Evolutionary conservation across 139 green algal genomes (phyloP), one percentile per base, ranked within the genome.

Genomic region (Auxenochlorella pyrenoidosa): DNA sequence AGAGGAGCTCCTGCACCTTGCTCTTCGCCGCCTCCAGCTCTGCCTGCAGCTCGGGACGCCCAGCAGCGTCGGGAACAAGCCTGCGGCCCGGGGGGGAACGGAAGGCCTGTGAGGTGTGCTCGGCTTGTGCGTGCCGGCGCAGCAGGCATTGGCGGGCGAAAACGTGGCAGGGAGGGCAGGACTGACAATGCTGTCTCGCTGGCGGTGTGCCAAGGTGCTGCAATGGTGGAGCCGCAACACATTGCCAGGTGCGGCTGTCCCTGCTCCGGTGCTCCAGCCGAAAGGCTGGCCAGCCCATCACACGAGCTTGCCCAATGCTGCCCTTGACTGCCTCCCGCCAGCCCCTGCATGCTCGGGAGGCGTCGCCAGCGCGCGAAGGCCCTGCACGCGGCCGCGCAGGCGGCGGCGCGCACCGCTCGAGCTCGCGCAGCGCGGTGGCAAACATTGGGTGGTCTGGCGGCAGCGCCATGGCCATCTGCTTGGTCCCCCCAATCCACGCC

Each of bases 381-480:
- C 47, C 47, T 10, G 10, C 6, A 54, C 47, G 47, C 47, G 10
- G 47, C 47, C 6, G 47, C 47, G 6, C 47, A 6, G 47, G 47
- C 47, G 47, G 47, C 8, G 47, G 30, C 19, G 1, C 79, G 1
- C 79, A 85, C 80, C 80, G 75, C 38, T 8, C 80, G 0, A 85
- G 60, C 80, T 85, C 80, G 28, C 80, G 80, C 34, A 65, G 63
- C 26, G 80, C 80, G 3, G 72, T 60, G 19, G n/a, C 60, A 43
- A 85, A 75, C 80, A 85, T 75, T 10, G 63, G 80, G 40, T 85
- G 80, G 12, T 85, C 80, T 5, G 80, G 80, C 0, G 80, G 80
- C 80, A 85, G 63, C 6, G 80, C 80, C 59, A 76, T 76, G 28
- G 38, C 80, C 80, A 85, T 85, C 60, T 85, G 80, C 60, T 76